These are phyloP conservation scores for Alternaria gaisen DNA, from an alignment of 2,329 filamentous ascomycete species.

Conservation along the genomic window DNA sequence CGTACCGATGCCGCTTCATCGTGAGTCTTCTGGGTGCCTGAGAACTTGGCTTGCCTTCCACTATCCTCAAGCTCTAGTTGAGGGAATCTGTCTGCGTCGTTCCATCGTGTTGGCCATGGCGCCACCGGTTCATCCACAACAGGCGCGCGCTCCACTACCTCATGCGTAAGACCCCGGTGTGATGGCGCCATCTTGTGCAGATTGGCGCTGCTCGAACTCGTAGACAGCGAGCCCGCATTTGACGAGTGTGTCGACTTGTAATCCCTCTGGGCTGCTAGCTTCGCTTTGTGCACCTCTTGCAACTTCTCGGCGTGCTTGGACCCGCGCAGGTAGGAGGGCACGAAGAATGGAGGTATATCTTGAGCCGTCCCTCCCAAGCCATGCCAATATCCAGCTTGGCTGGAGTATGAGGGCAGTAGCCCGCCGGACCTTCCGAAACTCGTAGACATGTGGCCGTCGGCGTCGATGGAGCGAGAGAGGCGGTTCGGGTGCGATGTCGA, in stretches of 20 bases:
- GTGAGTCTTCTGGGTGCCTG: conserved; percentile 63
- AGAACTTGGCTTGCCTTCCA: conserved; percentile 74
- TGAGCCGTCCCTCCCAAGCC: conserved; percentile 34
- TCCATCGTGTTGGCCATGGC: conserved; percentile 87
- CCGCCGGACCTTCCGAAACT: conserved; percentile 55
- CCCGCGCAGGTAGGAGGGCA: conserved; percentile 81
- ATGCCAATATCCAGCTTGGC: conserved; percentile 55
- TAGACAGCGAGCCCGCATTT: conserved; percentile 60
- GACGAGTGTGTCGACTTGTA: conserved; percentile 55
- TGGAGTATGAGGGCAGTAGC: conserved; percentile 57
- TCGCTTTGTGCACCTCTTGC: conserved; percentile 73
- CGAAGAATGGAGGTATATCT: conserved; percentile 69
- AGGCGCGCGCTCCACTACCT: conserved; percentile 80
- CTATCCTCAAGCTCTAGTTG: conserved; percentile 78
- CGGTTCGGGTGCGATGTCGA: conserved; percentile 39
- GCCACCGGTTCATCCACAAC: conserved; percentile 66
- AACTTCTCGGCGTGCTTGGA: conserved; percentile 82
- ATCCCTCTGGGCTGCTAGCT: conserved; percentile 59
- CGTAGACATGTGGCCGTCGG: conserved; percentile 58
- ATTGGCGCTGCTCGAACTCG: conserved; percentile 65
- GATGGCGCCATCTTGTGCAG: conserved; percentile 69
- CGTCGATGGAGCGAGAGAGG: conserved; percentile 55
- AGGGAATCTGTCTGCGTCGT: conserved; percentile 75
- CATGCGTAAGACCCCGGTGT: conserved; percentile 82
- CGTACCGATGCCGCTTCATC: conserved; percentile 85